phyloP scores from a whole-genome alignment of 257 asterid genomes.

The Misopates orontium region DNA sequence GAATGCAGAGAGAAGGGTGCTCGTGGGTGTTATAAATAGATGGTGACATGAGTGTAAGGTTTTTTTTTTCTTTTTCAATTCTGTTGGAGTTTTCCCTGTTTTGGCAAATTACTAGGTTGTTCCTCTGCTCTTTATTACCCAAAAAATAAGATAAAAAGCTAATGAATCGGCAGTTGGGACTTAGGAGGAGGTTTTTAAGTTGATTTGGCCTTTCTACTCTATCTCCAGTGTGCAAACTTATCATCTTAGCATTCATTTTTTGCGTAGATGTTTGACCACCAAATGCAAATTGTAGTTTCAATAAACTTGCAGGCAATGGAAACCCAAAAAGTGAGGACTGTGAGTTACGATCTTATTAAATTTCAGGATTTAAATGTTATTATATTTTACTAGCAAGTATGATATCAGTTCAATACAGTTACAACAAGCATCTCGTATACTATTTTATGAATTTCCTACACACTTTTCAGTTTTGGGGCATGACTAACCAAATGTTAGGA shows the following conservation, averaged over 20 bases:
- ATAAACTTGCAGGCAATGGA: not conserved
- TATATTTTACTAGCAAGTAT: too few species aligned
- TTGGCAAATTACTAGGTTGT: slow-evolving; percentile 53
- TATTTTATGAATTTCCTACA: too few species aligned
- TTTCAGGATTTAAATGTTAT: too few species aligned
- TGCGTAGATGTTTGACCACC: slow-evolving; percentile 21
- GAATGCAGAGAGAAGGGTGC: slow-evolving; percentile 63
- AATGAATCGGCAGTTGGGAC: not conserved
- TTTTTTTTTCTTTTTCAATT: slow-evolving; percentile 23
- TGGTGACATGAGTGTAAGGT: slow-evolving; percentile 46
- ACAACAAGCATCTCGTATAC: too few species aligned
- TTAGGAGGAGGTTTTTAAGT: slow-evolving; percentile 29
- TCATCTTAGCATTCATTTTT: slow-evolving; percentile 21
- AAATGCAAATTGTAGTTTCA: slow-evolving; percentile 2
- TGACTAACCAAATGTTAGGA: too few species aligned
- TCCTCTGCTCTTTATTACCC: slow-evolving; percentile 7
- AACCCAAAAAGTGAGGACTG: not conserved
- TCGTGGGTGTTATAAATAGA: slow-evolving; percentile 81
- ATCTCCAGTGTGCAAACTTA: slow-evolving; percentile 12
- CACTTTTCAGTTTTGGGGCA: too few species aligned
- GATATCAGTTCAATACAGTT: too few species aligned
- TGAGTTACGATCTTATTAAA: too few species aligned
- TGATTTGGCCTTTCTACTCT: slow-evolving; percentile 23
- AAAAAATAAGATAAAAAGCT: too few species aligned
- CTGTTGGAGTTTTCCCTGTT: slow-evolving; percentile 58